Conservation (phyloP, 345 rosid genomes). For the Boechera retrofracta region DNA sequence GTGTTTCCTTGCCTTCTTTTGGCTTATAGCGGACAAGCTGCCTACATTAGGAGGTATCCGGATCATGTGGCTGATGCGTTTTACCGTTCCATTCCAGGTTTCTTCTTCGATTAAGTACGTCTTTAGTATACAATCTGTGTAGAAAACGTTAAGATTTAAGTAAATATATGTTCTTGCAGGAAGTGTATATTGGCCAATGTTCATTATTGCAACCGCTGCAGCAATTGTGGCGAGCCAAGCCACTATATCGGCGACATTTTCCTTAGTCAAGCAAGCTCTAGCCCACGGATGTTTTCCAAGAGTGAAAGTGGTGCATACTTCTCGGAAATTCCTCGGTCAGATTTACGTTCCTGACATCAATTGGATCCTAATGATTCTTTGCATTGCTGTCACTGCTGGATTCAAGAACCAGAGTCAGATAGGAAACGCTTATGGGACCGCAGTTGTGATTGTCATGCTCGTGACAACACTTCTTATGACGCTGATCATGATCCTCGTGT, state of each 20-base stretch:
- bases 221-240: constrained; percentile 93
- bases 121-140: background rate
- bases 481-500: constrained; percentile 82
- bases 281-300: constrained; percentile 88
- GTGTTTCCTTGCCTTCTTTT: constrained; percentile 86
- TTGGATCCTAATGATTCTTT: constrained; percentile 81
- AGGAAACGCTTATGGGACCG: constrained; percentile 90
- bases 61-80: constrained; percentile 64
- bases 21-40: constrained; percentile 92
- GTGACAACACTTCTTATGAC: constrained; percentile 76
- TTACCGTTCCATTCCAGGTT: constrained; percentile 78
- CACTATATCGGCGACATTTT: constrained; percentile 87
- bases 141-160: background rate
- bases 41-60: constrained; percentile 73
- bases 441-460: constrained; percentile 87
- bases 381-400: constrained; percentile 75
- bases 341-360: constrained; percentile 91
- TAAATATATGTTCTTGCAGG: constrained; percentile 19
- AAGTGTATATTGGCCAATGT: constrained; percentile 81
- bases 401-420: constrained; percentile 82
- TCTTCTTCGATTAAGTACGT: background rate
- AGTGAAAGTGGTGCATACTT: constrained; percentile 89
- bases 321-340: constrained; percentile 77
- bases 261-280: constrained; percentile 86
- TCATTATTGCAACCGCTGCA: constrained; percentile 71